Evolutionary conservation across 176 grass and related monocot species (phyloP).

Genomic region (Musa beccarii): DNA sequence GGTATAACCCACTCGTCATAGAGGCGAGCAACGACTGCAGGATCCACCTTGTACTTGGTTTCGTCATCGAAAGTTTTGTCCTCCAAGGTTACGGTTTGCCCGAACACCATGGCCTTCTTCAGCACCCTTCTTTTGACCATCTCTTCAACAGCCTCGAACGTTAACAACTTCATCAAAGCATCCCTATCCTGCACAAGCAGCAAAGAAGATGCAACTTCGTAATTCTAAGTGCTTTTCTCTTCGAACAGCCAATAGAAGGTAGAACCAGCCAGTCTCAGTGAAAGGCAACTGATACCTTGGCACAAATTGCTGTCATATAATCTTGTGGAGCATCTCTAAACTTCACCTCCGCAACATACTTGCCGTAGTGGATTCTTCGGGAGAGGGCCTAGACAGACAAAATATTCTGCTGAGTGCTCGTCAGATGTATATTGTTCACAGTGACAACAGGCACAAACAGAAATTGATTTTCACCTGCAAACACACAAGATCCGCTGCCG

Average conservation of each 20-base stretch:
- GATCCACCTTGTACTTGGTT: slow-evolving; percentile 51
- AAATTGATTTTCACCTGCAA: slow-evolving; percentile 52
- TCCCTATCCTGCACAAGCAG: slow-evolving; percentile 46
- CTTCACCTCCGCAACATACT: slow-evolving; percentile 93
- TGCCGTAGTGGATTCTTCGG: slow-evolving; percentile 84
- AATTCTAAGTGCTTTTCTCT: not conserved
- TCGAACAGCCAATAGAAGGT: not conserved
- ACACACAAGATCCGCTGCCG: slow-evolving; percentile 67
- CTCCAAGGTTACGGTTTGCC: slow-evolving; percentile 60
- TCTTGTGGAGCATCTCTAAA: slow-evolving; percentile 69
- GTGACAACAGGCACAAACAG: not conserved
- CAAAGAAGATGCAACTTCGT: slow-evolving; percentile 4
- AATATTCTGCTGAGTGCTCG: not conserved
- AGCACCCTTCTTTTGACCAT: slow-evolving; percentile 83
- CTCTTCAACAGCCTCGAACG: slow-evolving; percentile 75
- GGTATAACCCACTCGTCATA: slow-evolving; percentile 97
- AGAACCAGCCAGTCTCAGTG: not conserved
- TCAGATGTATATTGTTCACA: not conserved
- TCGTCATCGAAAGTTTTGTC: slow-evolving; percentile 22
- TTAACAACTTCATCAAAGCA: slow-evolving; percentile 70
- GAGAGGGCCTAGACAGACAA: slow-evolving; percentile 50
- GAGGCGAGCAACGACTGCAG: slow-evolving; percentile 45
- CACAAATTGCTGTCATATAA: slow-evolving; percentile 55
- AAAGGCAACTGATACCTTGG: slow-evolving; percentile 36
- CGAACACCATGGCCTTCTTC: slow-evolving; percentile 77